These are phyloP conservation scores for Wickerhamomyces sp. DNA, from an alignment of 1,139 yeast species.

Conservation along the genomic window DNA sequence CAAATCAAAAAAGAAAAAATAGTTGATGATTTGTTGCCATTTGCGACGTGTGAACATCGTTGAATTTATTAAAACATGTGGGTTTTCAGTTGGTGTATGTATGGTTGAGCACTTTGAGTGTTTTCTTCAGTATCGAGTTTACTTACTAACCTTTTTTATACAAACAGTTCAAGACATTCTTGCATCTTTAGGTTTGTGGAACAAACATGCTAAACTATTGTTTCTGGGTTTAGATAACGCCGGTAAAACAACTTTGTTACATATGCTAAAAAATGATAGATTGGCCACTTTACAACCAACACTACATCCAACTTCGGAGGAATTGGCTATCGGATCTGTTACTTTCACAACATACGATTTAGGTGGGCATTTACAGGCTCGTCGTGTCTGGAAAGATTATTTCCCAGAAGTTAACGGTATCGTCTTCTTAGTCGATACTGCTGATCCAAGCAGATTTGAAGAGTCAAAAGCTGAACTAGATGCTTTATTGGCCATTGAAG, in stretches of 20 bases:
- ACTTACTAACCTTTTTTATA: neutral
- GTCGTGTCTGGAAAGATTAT: conserved; percentile 98
- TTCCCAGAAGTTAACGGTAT: conserved; percentile 99
- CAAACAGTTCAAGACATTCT: conserved; percentile 78
- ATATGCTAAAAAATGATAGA: conserved; percentile 95
- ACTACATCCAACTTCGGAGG: conserved; percentile 97
- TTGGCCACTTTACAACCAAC: conserved; percentile 97
- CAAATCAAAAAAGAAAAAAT: too few species aligned
- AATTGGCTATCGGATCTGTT: conserved; percentile 92
- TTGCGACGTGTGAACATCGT: too few species aligned
- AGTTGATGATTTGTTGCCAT: too few species aligned
- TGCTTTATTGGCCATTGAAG: conserved; percentile 87
- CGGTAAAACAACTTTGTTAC: conserved; percentile 94
- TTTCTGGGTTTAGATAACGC: conserved; percentile 98
- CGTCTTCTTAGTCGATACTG: conserved; percentile 94
- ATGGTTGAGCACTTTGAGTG: neutral
- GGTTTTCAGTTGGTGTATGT: conserved; percentile 56
- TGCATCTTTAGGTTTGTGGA: conserved; percentile 93
- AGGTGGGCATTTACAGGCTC: conserved; percentile 98
- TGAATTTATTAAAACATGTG: conserved; percentile 35
- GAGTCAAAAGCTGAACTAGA: conserved; percentile 95
- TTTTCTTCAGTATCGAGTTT: too few species aligned
- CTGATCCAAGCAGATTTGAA: conserved; percentile 91
- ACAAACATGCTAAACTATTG: conserved; percentile 94
- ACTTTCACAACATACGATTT: conserved; percentile 96